phyloP scores from a whole-genome alignment of 1,284 basidiomycete genomes.

The Kalmanozyma brasiliensis region DNA sequence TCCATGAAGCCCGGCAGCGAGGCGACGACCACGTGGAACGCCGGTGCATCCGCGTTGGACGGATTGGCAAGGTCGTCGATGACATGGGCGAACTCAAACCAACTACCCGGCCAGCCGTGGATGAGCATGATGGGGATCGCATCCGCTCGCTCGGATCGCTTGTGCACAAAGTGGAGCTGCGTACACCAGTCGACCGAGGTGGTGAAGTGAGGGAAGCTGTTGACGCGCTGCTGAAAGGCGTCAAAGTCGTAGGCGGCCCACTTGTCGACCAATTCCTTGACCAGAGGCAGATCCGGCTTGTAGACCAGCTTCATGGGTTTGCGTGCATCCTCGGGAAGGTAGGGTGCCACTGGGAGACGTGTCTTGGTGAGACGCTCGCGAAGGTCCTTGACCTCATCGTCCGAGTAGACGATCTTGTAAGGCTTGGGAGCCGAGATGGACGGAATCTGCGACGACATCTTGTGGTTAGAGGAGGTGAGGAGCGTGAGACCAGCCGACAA shows the following conservation, averaged over 20 bases:
- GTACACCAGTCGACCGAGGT: slow-evolving; percentile 57
- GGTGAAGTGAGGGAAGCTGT: slow-evolving; percentile 52
- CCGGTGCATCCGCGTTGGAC: slow-evolving; percentile 32
- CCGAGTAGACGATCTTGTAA: slow-evolving; percentile 43
- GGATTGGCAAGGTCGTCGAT: slow-evolving; percentile 47
- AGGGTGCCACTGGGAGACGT: slow-evolving; percentile 35
- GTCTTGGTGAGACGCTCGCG: slow-evolving; percentile 43
- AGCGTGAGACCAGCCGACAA: background rate
- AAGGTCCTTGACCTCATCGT: slow-evolving; percentile 41
- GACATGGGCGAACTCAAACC: slow-evolving; percentile 51
- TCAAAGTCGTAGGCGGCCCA: slow-evolving; percentile 39
- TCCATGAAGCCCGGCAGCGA: slow-evolving; percentile 59
- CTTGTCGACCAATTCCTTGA: slow-evolving; percentile 28
- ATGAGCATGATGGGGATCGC: slow-evolving; percentile 62
- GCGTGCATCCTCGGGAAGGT: slow-evolving; percentile 40
- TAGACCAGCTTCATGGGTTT: slow-evolving; percentile 18
- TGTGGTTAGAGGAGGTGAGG: background rate
- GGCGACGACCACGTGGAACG: slow-evolving; percentile 62
- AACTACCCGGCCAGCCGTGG: slow-evolving; percentile 61
- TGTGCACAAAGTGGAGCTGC: slow-evolving; percentile 55
- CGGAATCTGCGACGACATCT: slow-evolving; percentile 27
- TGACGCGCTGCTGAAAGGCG: slow-evolving; percentile 28
- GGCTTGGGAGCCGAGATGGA: slow-evolving; percentile 46
- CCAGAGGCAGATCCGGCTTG: slow-evolving; percentile 38
- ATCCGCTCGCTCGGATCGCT: slow-evolving; percentile 36